A percentile compares a stretch with the other conserved stretches of the same genome.
Evolutionary conservation across 2,329 filamentous ascomycete species (phyloP).

Genomic region (Colletotrichum kahawae): DNA sequence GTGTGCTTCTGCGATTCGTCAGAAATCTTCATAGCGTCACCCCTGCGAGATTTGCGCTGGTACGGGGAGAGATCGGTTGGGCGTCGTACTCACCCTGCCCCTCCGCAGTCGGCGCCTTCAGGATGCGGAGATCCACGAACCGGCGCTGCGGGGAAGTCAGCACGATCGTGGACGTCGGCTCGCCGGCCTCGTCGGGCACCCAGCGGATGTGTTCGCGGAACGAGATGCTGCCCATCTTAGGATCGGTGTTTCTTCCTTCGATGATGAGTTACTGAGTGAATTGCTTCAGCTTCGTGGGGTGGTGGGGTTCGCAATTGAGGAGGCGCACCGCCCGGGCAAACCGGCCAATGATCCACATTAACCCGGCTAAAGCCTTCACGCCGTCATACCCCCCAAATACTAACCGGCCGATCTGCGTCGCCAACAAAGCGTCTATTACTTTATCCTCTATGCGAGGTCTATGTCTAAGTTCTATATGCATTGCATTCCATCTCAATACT

Average conservation of each 20-base stretch:
- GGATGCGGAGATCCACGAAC: slow-evolving; percentile 68
- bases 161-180: slow-evolving; percentile 69
- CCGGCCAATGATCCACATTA: slow-evolving; percentile 2
- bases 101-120: slow-evolving; percentile 24
- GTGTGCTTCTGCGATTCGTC: background rate
- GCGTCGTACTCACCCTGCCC: background rate
- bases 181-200: slow-evolving; percentile 54
- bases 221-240: slow-evolving; percentile 56
- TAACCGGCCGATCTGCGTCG: background rate
- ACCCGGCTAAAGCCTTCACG: background rate
- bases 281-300: background rate
- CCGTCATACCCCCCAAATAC: background rate
- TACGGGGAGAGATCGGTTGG: background rate
- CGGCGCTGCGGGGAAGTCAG: slow-evolving; percentile 61
- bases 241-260: background rate
- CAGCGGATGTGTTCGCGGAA: slow-evolving; percentile 64
- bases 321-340: background rate
- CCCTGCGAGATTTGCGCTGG: background rate
- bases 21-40: background rate
- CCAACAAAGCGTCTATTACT: background rate
- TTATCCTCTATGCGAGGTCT: background rate
- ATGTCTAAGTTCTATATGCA: slow-evolving; percentile 12
- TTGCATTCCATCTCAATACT: background rate
- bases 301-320: background rate
- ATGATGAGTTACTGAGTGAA: background rate